Evolutionary conservation across 352 stramenopile species (phyloP).

Genomic region (Phytophthora macrochlamydospora): DNA sequence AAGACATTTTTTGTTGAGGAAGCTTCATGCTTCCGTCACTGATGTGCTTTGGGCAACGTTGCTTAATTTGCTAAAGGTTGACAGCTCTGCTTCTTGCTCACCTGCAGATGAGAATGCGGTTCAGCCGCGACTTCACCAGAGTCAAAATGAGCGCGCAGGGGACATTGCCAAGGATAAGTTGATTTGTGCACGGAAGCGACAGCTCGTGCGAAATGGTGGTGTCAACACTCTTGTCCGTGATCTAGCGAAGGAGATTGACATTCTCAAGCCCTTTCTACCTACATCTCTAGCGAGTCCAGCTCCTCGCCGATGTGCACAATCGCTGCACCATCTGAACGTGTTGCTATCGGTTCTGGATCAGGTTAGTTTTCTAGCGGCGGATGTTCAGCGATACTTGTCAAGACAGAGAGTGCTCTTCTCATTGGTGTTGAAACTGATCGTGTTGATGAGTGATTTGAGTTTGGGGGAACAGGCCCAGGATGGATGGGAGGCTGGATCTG

Average conservation of each 20-base stretch:
- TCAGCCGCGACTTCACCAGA: conserved; percentile 5
- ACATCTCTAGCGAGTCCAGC: conserved; percentile 2
- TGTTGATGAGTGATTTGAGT: conserved; percentile 36
- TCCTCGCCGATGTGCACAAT: conserved; percentile 17
- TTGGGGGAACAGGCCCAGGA: conserved; percentile 32
- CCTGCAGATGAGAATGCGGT: conserved; percentile 1
- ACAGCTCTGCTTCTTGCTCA: conserved; percentile 4
- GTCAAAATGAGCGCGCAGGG: conserved; percentile 4
- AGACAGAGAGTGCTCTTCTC: conserved; percentile 35
- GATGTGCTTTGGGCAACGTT: conserved; percentile 45
- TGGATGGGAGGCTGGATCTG: conserved; percentile 33
- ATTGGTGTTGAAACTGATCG: conserved; percentile 46
- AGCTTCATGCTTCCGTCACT: conserved; percentile 28
- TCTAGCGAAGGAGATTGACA: conserved; percentile 8
- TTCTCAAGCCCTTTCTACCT: conserved; percentile 10
- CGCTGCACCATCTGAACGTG: conserved; percentile 44
- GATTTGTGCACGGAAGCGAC: conserved; percentile 41
- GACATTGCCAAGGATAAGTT: conserved; percentile 21
- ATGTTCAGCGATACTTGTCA: conserved; percentile 60
- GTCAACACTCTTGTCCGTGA: conserved; percentile 32
- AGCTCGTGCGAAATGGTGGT: conserved; percentile 46
- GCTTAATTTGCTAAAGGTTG: conserved; percentile 53
- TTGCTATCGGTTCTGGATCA: conserved; percentile 72
- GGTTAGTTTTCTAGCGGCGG: conserved; percentile 54
- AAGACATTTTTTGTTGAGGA: conserved; percentile 44